phyloP scores from a whole-genome alignment of 1,284 basidiomycete species.

The Trametes polyzona region DNA sequence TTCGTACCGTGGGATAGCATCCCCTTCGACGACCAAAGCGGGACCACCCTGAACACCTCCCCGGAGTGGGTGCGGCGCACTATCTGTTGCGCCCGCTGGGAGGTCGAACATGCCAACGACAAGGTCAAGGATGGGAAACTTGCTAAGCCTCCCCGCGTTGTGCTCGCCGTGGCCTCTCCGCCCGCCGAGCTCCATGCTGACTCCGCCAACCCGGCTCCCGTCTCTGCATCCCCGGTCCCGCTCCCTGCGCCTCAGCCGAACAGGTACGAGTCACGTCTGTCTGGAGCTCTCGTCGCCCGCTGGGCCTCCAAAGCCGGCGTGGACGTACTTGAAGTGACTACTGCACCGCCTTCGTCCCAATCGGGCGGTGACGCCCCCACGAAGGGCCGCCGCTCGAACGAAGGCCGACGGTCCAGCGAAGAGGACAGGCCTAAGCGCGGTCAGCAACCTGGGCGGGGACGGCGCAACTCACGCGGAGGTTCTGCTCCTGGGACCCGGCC shows the following conservation, averaged over 20 bases:
- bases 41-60: conserved; percentile 43
- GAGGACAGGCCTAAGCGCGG: conserved; percentile 40
- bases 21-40: conserved; percentile 42
- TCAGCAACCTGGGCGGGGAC: conserved; percentile 25
- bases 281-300: conserved; percentile 60
- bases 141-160: conserved; percentile 48
- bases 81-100: conserved; percentile 79
- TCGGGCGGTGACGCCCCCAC: conserved; percentile 15
- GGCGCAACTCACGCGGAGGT: conserved; percentile 33
- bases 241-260: conserved; percentile 63
- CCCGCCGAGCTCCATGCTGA: conserved; percentile 38
- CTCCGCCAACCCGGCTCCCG: conserved; percentile 36
- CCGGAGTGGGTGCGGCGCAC: conserved; percentile 84
- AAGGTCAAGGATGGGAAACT: conserved; percentile 20
- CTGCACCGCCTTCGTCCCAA: conserved; percentile 29
- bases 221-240: conserved; percentile 58
- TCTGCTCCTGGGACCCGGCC: conserved; percentile 25
- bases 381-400: conserved; percentile 29
- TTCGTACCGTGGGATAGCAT: conserved; percentile 80
- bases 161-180: conserved; percentile 58
- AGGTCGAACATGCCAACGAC: conserved; percentile 47
- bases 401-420: conserved; percentile 38
- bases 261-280: conserved; percentile 66
- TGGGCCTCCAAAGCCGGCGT: conserved; percentile 72
- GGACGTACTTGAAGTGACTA: conserved; percentile 56